Evolutionary conservation across 2,329 filamentous ascomycete species (phyloP), one percentile per base, ranked within the genome.

Genomic region (Salinomyces thailandicus): DNA sequence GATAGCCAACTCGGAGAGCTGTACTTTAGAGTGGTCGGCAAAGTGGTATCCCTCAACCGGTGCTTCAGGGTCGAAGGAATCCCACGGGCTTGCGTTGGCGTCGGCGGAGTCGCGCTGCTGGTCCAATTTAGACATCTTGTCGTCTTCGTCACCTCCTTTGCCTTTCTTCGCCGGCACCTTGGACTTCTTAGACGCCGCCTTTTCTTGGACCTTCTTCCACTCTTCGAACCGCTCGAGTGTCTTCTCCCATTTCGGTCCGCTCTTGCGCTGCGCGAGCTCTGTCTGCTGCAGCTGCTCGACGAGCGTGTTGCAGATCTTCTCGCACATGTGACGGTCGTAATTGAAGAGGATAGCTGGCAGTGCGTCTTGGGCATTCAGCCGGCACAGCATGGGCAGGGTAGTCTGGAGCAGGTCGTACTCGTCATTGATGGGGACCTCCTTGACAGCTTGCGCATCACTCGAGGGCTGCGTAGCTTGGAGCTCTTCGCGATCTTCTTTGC

Each of bases 281-380:
- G 72, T 68, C 1, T 63, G 50, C 33, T 68, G 52, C 0, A 86
- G 61, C 39, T 75, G 64, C 0, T 57, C 47, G 2, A 79, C 53
- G 0, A 86, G 48, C 0, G 58, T 49, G 16, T 55, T 47, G 17
- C 73, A 69, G 18, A 81, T 71, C 7, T 57, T 54, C 55, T 85
- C 81, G 48, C 83, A 87, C 18, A 63, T 58, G 2, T 58, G 56
- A 32, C 81, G 74, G 45, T 86, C 79, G 47, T 83, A 89, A 52
- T 84, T 83, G 64, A 89, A 89, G 1, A 86, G 57, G 9, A 89
- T 75, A 0, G 79, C 81, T 0, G 82, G 83, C 1, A 89, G 64
- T 0, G 78, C 79, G 37, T 74, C 71, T 38, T 76, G 72, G 12
- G 66, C 62, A 33, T 83, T 71, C 1, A 86, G 64, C 19, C 76